Percentiles rank a stretch among this genome's conserved stretches.
Evolutionary conservation across 306 rosid genomes (phyloP).

Genomic region (Ziziphus jujuba): DNA sequence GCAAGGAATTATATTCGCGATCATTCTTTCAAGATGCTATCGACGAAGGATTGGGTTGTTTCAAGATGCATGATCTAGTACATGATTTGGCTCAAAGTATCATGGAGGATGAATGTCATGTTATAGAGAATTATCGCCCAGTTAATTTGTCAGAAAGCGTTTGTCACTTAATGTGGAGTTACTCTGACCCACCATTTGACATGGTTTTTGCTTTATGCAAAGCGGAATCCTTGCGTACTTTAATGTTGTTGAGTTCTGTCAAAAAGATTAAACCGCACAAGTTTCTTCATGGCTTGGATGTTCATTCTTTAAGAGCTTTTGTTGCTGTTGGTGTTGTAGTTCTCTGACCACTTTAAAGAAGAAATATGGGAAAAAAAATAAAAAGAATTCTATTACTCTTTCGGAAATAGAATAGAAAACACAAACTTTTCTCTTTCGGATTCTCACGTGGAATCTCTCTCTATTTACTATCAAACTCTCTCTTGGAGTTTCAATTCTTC

Average conservation of each 20-base stretch:
- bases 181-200: not conserved
- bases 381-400: too few species aligned
- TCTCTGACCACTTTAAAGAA: too few species aligned
- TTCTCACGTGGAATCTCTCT: too few species aligned
- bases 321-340: too few species aligned
- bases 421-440: too few species aligned
- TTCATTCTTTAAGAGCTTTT: constrained; percentile 3
- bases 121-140: not conserved
- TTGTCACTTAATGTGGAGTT: not conserved
- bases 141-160: not conserved
- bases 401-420: too few species aligned
- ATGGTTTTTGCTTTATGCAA: not conserved
- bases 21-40: constrained; percentile 39
- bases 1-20: constrained; percentile 26
- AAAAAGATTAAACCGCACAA: not conserved
- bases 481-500: too few species aligned
- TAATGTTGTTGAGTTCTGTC: not conserved
- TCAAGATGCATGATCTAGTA: constrained; percentile 35
- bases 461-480: too few species aligned
- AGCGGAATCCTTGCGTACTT: not conserved
- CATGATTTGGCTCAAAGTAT: constrained; percentile 38
- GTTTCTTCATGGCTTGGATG: not conserved
- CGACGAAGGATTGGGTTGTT: constrained; percentile 12
- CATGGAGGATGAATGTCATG: constrained; percentile 12
- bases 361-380: too few species aligned